These are phyloP conservation scores for Syzygium jambos DNA, from an alignment of 345 rosid species.

Conservation along the genomic window DNA sequence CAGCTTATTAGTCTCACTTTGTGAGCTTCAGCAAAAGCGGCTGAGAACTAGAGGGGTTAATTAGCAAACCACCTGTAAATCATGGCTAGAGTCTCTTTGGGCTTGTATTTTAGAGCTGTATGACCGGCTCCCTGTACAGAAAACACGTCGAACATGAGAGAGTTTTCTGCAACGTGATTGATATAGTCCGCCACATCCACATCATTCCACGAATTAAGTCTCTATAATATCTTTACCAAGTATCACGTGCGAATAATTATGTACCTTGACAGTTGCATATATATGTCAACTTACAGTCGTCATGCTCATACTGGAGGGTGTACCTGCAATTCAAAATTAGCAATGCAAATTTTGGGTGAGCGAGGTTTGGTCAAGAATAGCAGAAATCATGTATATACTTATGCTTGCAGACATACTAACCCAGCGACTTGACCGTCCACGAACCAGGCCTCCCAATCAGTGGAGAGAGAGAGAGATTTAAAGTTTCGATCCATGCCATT, in stretches of 20 bases:
- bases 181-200: neutral
- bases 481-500: neutral
- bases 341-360: neutral
- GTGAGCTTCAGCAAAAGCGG: neutral
- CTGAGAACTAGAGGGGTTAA: neutral
- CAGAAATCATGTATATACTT: neutral
- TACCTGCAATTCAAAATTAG: neutral
- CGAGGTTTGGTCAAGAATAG: neutral
- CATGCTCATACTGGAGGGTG: neutral
- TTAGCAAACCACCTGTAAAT: neutral
- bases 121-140: conserved; percentile 1
- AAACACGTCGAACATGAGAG: neutral
- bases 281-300: conserved; percentile 4
- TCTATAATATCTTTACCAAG: neutral
- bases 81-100: neutral
- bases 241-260: neutral
- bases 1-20: neutral
- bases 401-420: conserved; percentile 1
- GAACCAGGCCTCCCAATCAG: conserved; percentile 19
- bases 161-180: neutral
- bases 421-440: conserved; percentile 24
- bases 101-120: neutral
- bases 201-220: neutral
- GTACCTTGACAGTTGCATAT: conserved; percentile 17
- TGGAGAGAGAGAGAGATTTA: neutral